phyloP scores from a whole-genome alignment of 441 rosid species.

The Rhodomyrtus psidioides region DNA sequence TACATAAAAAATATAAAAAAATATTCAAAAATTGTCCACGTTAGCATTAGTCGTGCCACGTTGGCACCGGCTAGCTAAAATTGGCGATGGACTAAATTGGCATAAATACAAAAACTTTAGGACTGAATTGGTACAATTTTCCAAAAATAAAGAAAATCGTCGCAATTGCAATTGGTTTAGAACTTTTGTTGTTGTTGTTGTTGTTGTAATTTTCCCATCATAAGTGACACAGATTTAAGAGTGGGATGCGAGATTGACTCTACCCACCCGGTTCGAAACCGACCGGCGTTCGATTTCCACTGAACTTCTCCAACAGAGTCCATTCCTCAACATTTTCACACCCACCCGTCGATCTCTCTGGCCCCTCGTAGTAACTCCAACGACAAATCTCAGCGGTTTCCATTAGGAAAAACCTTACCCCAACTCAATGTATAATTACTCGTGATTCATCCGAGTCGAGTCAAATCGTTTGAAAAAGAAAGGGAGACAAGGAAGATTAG shows the following conservation, averaged over 20 bases:
- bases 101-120: no score
- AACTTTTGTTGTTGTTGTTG: no score
- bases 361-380: background rate
- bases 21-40: no score
- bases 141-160: no score
- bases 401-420: background rate
- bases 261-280: background rate
- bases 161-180: no score
- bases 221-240: background rate
- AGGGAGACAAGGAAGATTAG: background rate
- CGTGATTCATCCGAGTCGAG: background rate
- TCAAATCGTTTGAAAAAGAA: background rate
- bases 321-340: background rate
- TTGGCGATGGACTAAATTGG: no score
- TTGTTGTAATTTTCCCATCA: no score
- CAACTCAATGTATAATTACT: background rate
- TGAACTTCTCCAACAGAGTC: background rate
- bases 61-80: no score
- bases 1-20: no score
- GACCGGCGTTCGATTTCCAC: background rate
- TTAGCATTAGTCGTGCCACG: no score
- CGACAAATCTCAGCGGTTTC: background rate
- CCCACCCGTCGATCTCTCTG: background rate
- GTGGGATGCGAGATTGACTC: background rate
- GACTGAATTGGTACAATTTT: no score